phyloP scores from a whole-genome alignment of 73 alveolate genomes.

The Stentor roeselii region DNA sequence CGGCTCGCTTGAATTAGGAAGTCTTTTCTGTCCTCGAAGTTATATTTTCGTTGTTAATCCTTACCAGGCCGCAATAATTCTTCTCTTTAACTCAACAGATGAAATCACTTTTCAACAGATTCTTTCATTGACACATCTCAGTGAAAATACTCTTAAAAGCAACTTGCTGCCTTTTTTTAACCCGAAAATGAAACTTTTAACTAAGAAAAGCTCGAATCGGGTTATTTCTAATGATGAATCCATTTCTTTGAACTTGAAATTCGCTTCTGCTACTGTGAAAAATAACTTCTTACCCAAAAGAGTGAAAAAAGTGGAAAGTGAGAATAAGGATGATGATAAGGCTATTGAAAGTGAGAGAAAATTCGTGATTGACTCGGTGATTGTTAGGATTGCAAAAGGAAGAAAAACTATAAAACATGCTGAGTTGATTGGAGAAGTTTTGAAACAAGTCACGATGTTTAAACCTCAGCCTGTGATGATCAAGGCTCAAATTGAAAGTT shows the following conservation, averaged over 20 bases:
- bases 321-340: conserved; percentile 38
- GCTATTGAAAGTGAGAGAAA: conserved; percentile 58
- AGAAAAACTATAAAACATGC: conserved; percentile 58
- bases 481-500: conserved; percentile 70
- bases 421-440: conserved; percentile 62
- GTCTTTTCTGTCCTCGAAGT: conserved; percentile 35
- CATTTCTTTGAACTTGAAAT: conserved; percentile 31
- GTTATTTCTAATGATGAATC: conserved; percentile 42
- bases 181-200: conserved; percentile 55
- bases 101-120: conserved; percentile 40
- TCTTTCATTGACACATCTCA: conserved; percentile 39
- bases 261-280: conserved; percentile 31
- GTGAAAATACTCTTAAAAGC: conserved; percentile 39
- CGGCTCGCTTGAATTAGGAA: conserved; percentile 39
- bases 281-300: conserved; percentile 43
- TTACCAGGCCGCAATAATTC: conserved; percentile 57
- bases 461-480: conserved; percentile 84
- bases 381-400: conserved; percentile 72
- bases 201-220: conserved; percentile 42
- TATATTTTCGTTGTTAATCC: conserved; percentile 39
- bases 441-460: conserved; percentile 66
- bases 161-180: conserved; percentile 44
- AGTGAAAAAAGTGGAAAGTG: conserved; percentile 24
- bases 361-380: conserved; percentile 56
- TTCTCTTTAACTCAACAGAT: conserved; percentile 43